Evolutionary conservation across 1,284 basidiomycete species (phyloP), one percentile per base, ranked within the genome.

Genomic region (Heliocybe sulcata): DNA sequence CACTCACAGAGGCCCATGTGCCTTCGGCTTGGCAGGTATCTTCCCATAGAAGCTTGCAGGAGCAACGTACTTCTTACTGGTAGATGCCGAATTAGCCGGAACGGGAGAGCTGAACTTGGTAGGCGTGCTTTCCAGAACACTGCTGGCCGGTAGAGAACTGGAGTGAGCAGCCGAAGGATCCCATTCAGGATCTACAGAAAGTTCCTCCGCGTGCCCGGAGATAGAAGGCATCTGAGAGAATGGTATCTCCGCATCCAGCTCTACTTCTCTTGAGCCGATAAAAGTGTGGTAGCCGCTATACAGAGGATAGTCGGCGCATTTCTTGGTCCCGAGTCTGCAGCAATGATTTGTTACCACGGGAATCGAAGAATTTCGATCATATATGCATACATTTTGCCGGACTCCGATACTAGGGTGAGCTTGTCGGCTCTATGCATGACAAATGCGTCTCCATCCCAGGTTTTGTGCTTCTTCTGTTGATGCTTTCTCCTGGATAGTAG

Each of bases 381-480:
- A 57, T 25, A 49, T 26, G 47, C 16, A 16, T 42, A 90, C 89
- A 81, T 68, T 69, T 84, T 81, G 12, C 88, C 88, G 52, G 77
- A 76, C 59, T 90, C 87, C 1, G 83, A 82, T 26, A 87, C 70
- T 68, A 91, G 75, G 0, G 76, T 80, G 16, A 87, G 64, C 57
- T 77, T 80, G 9, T 75, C 75, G 6, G 71, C 76, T 38, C 69
- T 66, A 35, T 74, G 69, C 23, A 79, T 77, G 14, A 90, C 70
- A 63, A 76, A 87, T 2, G 79, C 85, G 61, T 88, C 86, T 2
- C 87, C 90, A 61, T 94, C 92, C 92, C 92, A 95, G 1, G 86
- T 92, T 68, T 92, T 92, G 66, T 96, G 87, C 69, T 95, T 96
- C 69, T 83, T 88, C 29, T 76, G 73, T 67, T n/a, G n/a, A n/a